Conservation (phyloP, 345 rosid species). For the Linum trigynum region DNA sequence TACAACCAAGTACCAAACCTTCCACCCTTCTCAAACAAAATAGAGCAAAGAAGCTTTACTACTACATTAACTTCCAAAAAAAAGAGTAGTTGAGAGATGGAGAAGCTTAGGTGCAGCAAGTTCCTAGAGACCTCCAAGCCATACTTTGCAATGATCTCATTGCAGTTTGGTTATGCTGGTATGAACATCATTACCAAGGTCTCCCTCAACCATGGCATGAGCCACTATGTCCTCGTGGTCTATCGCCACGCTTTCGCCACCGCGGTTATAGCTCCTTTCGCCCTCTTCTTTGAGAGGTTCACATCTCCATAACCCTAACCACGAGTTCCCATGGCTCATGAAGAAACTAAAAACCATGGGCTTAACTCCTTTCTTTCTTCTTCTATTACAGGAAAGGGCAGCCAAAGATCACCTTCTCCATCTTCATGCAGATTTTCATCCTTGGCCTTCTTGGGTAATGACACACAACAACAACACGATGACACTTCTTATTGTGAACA, state of each 20-base stretch:
- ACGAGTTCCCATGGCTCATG: too few relatives aligned
- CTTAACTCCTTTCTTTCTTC: too few relatives aligned
- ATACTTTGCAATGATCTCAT: slow-evolving; percentile 16
- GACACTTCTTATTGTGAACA: not conserved
- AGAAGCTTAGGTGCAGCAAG: too few relatives aligned
- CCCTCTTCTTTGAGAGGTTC: too few relatives aligned
- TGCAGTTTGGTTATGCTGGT: slow-evolving; percentile 24
- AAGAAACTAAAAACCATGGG: too few relatives aligned
- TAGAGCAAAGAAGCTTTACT: too few relatives aligned
- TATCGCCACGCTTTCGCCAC: slow-evolving; percentile 23
- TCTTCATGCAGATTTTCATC: slow-evolving; percentile 73
- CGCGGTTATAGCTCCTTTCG: slow-evolving; percentile 18
- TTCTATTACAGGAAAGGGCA: slow-evolving; percentile 28
- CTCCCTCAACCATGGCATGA: slow-evolving; percentile 21
- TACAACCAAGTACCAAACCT: too few relatives aligned
- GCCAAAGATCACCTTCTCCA: slow-evolving; percentile 58
- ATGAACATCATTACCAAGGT: slow-evolving; percentile 23
- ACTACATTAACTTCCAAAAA: too few relatives aligned
- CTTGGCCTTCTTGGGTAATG: slow-evolving; percentile 90
- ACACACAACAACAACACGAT: not conserved
- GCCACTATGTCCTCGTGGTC: slow-evolving; percentile 21
- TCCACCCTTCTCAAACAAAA: too few relatives aligned
- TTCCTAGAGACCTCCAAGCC: slow-evolving; percentile 7
- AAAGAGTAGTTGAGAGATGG: too few relatives aligned
- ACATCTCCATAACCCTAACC: too few relatives aligned